phyloP scores from a whole-genome alignment of 305 asterid species.

The Euphrasia arctica region DNA sequence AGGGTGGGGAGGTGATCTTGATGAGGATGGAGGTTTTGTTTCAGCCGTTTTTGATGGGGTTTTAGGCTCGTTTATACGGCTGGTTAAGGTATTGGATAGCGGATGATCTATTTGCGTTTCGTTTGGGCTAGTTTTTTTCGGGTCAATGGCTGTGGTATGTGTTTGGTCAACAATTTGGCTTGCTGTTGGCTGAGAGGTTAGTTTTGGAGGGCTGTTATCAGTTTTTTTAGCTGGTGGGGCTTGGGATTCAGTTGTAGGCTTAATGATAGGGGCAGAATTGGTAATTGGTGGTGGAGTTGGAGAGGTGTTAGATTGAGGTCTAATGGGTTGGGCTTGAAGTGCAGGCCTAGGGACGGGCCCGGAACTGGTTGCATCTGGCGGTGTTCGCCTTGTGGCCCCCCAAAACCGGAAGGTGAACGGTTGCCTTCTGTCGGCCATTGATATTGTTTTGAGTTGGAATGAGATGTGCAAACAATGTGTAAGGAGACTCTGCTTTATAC shows the following conservation, averaged over 20 bases:
- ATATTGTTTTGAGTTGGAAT: neutral
- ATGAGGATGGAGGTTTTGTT: conserved; percentile 30
- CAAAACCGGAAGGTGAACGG: conserved; percentile 3
- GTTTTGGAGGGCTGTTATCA: conserved; percentile 10
- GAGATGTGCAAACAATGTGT: neutral
- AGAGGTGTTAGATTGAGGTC: neutral
- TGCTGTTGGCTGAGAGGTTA: conserved; percentile 12
- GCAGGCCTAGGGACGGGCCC: neutral
- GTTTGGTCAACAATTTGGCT: neutral
- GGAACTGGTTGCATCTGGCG: neutral
- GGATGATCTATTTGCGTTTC: conserved; percentile 20
- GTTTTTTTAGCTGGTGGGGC: conserved; percentile 18
- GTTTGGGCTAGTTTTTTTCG: conserved; percentile 22
- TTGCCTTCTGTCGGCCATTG: conserved; percentile 6
- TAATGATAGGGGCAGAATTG: conserved; percentile 5
- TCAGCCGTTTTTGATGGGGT: conserved; percentile 28
- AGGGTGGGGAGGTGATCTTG: conserved; percentile 43
- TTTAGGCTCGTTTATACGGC: conserved; percentile 26
- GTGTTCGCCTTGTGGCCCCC: conserved; percentile 7
- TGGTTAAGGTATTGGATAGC: conserved; percentile 20
- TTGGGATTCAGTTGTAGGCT: conserved; percentile 4
- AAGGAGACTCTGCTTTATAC: neutral
- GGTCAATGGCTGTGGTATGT: conserved; percentile 14
- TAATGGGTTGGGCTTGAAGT: neutral
- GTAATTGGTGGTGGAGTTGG: conserved; percentile 13